Evolutionary conservation across 2,329 filamentous ascomycete genomes (phyloP).

Genomic region (Ophiognomonia clavigignenti-juglandacearum): DNA sequence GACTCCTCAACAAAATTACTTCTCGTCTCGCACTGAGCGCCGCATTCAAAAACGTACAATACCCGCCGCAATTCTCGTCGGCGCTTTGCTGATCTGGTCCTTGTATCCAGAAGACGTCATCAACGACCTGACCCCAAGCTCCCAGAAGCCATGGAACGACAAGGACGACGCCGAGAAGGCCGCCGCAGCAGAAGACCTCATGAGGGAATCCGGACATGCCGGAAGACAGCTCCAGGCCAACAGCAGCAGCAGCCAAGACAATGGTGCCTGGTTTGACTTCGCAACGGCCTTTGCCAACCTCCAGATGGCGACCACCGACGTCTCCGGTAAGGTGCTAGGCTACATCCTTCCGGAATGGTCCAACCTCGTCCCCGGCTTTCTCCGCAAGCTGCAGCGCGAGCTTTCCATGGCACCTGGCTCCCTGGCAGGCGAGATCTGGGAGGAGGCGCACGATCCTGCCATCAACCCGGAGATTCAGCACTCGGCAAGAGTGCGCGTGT

Average conservation of each 20-base stretch:
- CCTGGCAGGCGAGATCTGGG: slow-evolving; percentile 89
- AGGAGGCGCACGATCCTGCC: slow-evolving; percentile 77
- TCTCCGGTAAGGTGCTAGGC: slow-evolving; percentile 59
- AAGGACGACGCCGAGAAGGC: slow-evolving; percentile 9
- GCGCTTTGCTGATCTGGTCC: slow-evolving; percentile 32
- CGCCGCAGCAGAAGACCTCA: not conserved
- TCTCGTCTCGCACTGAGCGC: slow-evolving; percentile 15
- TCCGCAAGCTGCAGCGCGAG: slow-evolving; percentile 81
- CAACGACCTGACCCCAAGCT: slow-evolving; percentile 14
- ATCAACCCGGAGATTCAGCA: slow-evolving; percentile 84
- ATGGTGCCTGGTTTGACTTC: slow-evolving; percentile 44
- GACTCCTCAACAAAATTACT: slow-evolving; percentile 17
- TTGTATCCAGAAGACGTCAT: slow-evolving; percentile 34
- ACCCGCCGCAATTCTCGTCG: slow-evolving; percentile 26
- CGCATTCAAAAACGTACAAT: slow-evolving; percentile 17
- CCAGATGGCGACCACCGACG: slow-evolving; percentile 46
- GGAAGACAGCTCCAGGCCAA: slow-evolving; percentile 18
- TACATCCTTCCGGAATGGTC: slow-evolving; percentile 81
- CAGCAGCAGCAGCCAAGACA: slow-evolving; percentile 16
- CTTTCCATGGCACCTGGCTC: slow-evolving; percentile 84
- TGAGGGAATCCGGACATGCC: no score
- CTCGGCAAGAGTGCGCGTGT: slow-evolving; percentile 77
- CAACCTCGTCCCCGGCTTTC: slow-evolving; percentile 66
- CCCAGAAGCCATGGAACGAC: slow-evolving; percentile 13
- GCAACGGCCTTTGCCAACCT: slow-evolving; percentile 46